phyloP scores from a whole-genome alignment of 257 asterid species.

The Solanum sejunctum region DNA sequence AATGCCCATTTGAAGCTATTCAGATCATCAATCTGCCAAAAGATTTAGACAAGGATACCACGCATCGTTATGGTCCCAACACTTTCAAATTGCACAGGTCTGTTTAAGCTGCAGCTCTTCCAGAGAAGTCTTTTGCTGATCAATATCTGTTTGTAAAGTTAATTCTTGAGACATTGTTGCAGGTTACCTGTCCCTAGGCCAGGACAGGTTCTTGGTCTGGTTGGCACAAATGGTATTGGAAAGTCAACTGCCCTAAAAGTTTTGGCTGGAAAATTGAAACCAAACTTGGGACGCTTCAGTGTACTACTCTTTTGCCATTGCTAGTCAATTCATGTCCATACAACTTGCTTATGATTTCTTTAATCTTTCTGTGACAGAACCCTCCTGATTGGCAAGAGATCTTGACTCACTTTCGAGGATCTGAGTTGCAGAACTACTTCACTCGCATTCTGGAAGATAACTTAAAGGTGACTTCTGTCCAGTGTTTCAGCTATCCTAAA shows the following conservation, averaged over 20 bases:
- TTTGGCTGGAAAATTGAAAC: slow-evolving; percentile 93
- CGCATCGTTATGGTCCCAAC: slow-evolving; percentile 98
- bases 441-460: slow-evolving; percentile 97
- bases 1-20: slow-evolving; percentile 94
- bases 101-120: slow-evolving; percentile 3
- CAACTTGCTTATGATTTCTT: slow-evolving; percentile 8
- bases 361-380: slow-evolving; percentile 38
- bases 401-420: slow-evolving; percentile 92
- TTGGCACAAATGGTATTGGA: slow-evolving; percentile 96
- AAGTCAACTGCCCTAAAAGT: slow-evolving; percentile 91
- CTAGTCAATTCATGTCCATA: not conserved
- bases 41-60: slow-evolving; percentile 90
- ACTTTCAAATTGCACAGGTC: slow-evolving; percentile 94
- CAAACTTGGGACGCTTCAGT: slow-evolving; percentile 89
- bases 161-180: not conserved
- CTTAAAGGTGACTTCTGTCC: slow-evolving; percentile 47
- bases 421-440: slow-evolving; percentile 92
- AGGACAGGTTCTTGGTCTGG: slow-evolving; percentile 99
- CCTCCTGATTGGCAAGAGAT: slow-evolving; percentile 99
- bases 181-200: slow-evolving; percentile 98
- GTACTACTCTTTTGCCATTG: slow-evolving; percentile 19
- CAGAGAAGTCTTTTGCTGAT: not conserved
- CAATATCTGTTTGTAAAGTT: not conserved
- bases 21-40: slow-evolving; percentile 93
- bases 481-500: not conserved